Base-by-base conservation (phyloP, 306 rosid species). In the Pterocarpus santalinus region DNA sequence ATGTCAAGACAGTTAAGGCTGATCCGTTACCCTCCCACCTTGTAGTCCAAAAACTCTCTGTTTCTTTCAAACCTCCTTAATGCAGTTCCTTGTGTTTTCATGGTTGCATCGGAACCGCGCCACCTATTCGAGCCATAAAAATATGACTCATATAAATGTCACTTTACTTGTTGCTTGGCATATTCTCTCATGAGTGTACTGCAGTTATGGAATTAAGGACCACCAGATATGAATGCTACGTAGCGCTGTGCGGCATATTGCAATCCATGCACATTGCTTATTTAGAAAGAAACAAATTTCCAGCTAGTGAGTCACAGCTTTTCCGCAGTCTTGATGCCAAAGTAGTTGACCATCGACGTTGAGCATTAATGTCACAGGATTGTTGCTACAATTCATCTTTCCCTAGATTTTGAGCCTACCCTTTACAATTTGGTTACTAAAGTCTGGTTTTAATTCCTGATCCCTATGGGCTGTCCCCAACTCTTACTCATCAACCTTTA, bases 261-360 rank as follows among this genome's bases (percentile, higher is more conserved):
- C 17, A 65, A 11, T 55, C 30, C 67, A 4, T 16, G 41, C 52
- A 16, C 0, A 17, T 70, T 77, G 82, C 74, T 83, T 77, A 33
- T 62, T 9, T 8, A 53, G 41, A 46, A 64, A 83, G 73, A 71
- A 56, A 53, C 8, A 22, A 55, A 66, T 1, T 71, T 71, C 14
- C 30, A 76, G 34, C 7, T 10, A 13, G 12, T 41, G n/a, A 78
- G 15, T 56, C 58, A 8, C 41, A 65, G 33, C 65, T 79, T 79
- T 74, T 75, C 57, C 17, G 5, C 28, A 43, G 69, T 67, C 70
- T 53, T 80, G 61, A 80, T 69, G 69, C 2, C 12, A 57, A 71
- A 65, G 71, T 55, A 69, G 76, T 49, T 76, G 73, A 64, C 22
- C 38, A 7, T 65, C 11, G 57, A 63, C 47, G 22, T 81, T 73